Percentiles rank a stretch among this genome's conserved stretches.
phyloP scores from a whole-genome alignment of 495 filamentous ascomycete species.

The Penicillium manginii region DNA sequence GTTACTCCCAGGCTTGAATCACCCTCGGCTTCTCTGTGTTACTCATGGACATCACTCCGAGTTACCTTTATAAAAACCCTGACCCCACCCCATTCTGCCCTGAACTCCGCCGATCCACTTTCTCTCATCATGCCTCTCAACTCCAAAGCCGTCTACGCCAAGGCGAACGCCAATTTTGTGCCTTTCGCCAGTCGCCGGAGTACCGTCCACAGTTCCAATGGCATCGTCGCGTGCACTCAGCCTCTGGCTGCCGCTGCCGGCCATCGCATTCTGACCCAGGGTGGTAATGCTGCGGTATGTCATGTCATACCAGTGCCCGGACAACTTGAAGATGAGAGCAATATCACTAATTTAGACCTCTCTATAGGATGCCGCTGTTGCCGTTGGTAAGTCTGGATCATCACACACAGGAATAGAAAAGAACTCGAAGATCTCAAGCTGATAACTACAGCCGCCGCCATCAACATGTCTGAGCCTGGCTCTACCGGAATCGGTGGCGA shows the following conservation, averaged over 20 bases:
- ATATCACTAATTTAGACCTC: background rate
- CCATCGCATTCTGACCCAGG: conserved; percentile 77
- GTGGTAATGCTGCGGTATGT: conserved; percentile 91
- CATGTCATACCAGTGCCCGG: too few species aligned
- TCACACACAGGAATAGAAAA: background rate
- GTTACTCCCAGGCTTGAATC: too few species aligned
- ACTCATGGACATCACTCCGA: too few species aligned
- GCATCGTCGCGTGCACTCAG: conserved; percentile 90
- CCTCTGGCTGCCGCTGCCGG: conserved; percentile 89
- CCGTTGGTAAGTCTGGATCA: conserved; percentile 58
- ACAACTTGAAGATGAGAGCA: too few species aligned
- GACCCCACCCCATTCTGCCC: background rate
- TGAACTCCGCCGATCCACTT: background rate
- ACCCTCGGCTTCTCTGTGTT: too few species aligned
- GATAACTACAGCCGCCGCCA: conserved; percentile 63
- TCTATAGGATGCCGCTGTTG: conserved; percentile 86
- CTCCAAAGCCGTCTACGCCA: conserved; percentile 64
- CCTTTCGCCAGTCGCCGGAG: conserved; percentile 85
- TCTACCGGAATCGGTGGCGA: conserved; percentile 98
- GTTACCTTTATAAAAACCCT: background rate
- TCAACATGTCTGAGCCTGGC: conserved; percentile 93
- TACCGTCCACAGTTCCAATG: conserved; percentile 89
- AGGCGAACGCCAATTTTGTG: conserved; percentile 59
- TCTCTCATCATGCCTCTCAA: conserved; percentile 58
- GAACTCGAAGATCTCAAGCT: background rate